Base-by-base conservation (phyloP, 2,329 filamentous ascomycete genomes). In the Sarocladiaceae sp. region DNA sequence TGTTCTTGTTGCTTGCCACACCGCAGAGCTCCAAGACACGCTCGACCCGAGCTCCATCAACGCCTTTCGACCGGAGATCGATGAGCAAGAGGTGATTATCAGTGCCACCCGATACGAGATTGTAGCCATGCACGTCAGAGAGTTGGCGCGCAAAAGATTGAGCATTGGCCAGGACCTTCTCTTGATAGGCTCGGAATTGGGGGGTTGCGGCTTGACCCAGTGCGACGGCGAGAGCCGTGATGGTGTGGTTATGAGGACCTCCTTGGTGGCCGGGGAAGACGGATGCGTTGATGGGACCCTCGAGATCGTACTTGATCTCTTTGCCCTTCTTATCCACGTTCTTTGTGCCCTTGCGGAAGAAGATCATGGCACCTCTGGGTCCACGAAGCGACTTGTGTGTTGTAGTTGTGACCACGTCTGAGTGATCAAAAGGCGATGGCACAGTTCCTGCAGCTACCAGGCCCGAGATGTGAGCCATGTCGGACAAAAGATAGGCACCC, bases 181-280 rank as follows among this genome's bases (percentile, higher is more conserved):
- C 76, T 73, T 97, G 93, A 73, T 97, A 97, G 52, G 87, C 79
- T 67, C 86, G 87, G 79, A 97, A 97, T 67, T 95, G 90, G 39
- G 85, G 81, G 10, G 84, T 84, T 66, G 90, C 88, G 4, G 90
- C 90, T 72, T 97, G 93, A 74, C 95, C 92, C 52, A 97, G 80
- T 3, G 93, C 93, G 42, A 97, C 93, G 15, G 92, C 86, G 18
- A 97, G 78, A 22, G 93, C 93, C 22, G 92, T 95, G 69, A 97
- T 97, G 60, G 93, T 97, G 77, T 97, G 93, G 77, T 97, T 97
- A 76, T 97, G 93, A 49, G 93, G 93, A 23, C 93, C 93, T 67
- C 93, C 93, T 71, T 97, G 93, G 73, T 97, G 93, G 51, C 93
- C 93, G 15, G 93, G 93, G 79, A 97, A 97, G 54, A 97, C 93